Percentiles rank a stretch among this genome's conserved stretches.
Evolutionary conservation across 1,284 basidiomycete species (phyloP).

Genomic region (Ustilago sp.): DNA sequence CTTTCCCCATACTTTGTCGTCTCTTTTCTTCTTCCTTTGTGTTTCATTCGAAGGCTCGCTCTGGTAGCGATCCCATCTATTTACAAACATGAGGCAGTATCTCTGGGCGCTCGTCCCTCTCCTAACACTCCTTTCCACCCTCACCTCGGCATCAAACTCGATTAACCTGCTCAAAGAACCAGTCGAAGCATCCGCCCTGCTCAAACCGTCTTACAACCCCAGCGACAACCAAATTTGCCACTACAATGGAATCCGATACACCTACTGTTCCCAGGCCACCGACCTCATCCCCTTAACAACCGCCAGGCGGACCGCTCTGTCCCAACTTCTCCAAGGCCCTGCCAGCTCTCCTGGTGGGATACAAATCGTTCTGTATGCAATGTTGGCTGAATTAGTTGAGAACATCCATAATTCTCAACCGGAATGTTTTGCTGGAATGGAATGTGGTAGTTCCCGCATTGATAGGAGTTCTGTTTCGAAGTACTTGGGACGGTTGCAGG

Average conservation of each 20-base stretch:
- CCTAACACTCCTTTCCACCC: not conserved
- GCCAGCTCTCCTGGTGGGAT: not conserved
- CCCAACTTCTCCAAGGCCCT: not conserved
- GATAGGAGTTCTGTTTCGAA: too few species aligned
- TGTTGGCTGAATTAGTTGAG: not conserved
- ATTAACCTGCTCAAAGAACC: not conserved
- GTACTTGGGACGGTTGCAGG: not conserved
- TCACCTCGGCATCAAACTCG: not conserved
- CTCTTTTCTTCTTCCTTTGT: not conserved
- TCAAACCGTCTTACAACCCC: constrained; percentile 18
- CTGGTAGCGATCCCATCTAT: constrained; percentile 12
- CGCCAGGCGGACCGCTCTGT: not conserved
- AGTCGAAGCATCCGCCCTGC: not conserved
- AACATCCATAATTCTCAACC: not conserved
- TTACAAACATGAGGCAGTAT: not conserved
- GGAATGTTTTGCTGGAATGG: too few species aligned
- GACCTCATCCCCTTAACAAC: constrained; percentile 8
- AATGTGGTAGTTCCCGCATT: too few species aligned
- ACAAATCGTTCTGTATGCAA: not conserved
- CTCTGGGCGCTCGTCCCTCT: not conserved
- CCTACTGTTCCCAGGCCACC: constrained; percentile 2
- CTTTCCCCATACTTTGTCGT: not conserved
- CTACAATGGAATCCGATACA: constrained; percentile 18
- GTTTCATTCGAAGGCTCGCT: not conserved
- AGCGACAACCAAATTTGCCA: constrained; percentile 25